Base-by-base conservation (phyloP, 441 rosid genomes). In the Pelargonium exstipulatum region DNA sequence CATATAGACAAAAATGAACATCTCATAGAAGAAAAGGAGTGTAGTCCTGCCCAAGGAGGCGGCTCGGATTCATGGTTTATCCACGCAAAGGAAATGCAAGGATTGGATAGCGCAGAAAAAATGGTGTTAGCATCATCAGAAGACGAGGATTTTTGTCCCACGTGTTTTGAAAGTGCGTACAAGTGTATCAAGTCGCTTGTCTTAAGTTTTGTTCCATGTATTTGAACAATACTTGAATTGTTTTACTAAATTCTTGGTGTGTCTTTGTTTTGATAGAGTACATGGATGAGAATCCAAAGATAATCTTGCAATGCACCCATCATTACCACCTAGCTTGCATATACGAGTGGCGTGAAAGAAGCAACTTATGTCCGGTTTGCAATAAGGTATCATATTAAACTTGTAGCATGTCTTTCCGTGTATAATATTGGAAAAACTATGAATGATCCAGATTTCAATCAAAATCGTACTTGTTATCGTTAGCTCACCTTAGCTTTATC, bases 261-360 rank as follows among this genome's bases (percentile, higher is more conserved):
- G 5, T 40, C 5, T 22, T 68, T 4, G 40, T 55, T 53, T 67
- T 62, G 69, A 51, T 77, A 85, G 87, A 80, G 26, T 87, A 85
- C 73, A 75, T 17, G 29, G 63, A 69, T 9, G 88, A 84, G 9
- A 85, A 86, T 68, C 92, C 90, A 14, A 82, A 63, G 72, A 80
- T 78, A 70, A 58, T 60, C 1, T 74, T 80, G 53, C 65, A 77
- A 61, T 88, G 92, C 71, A 71, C 79, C 22, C 92, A 81, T 66
- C 68, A 74, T 62, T 85, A 73, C 69, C 92, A 87, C 68, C 88
- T 85, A 2, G 42, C 82, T 20, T 87, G 92, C 68, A 84, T 83
- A 73, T 83, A 79, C 48, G 87, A 87, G 66, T 87, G 92, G 88
- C 83, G 78, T 84, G 87, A 85, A 78, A 81, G 90, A 83, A 84